Evolutionary conservation across 2,329 filamentous ascomycete species (phyloP).

Genomic region (Colletotrichum musae): DNA sequence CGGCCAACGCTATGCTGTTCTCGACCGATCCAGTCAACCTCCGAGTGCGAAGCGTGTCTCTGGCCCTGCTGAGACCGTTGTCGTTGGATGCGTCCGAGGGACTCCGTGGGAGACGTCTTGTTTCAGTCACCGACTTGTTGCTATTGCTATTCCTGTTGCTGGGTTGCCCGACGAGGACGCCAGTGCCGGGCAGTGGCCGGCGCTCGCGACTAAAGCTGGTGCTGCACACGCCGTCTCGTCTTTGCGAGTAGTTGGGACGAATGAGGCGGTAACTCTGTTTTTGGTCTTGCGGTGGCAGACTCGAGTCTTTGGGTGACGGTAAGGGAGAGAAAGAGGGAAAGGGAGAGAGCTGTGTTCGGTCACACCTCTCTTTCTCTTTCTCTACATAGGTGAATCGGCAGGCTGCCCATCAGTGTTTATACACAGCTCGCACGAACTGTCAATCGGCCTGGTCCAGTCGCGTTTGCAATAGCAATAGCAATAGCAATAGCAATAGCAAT

Average conservation of each 20-base stretch:
- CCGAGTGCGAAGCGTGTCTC: neutral
- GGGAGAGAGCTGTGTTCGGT: neutral
- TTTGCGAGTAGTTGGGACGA: conserved; percentile 31
- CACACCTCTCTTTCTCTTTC: neutral
- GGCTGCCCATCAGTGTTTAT: conserved; percentile 16
- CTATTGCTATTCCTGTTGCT: neutral
- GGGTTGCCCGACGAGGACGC: conserved; percentile 18
- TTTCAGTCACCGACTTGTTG: conserved; percentile 22
- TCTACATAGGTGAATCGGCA: neutral
- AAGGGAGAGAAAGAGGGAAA: neutral
- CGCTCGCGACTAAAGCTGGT: conserved; percentile 23
- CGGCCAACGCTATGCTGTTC: conserved; percentile 33
- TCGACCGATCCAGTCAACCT: conserved; percentile 3
- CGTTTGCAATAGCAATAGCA: conserved; percentile 16
- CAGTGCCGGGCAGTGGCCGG: conserved; percentile 28
- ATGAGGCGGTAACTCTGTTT: conserved; percentile 12
- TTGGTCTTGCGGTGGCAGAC: conserved; percentile 15
- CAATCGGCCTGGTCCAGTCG: neutral
- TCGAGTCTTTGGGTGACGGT: neutral
- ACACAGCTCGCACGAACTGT: conserved; percentile 1
- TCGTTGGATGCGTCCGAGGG: conserved; percentile 35
- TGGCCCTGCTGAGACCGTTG: conserved; percentile 27
- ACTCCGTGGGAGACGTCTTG: conserved; percentile 22
- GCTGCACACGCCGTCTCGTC: conserved; percentile 38
- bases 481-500: conserved; percentile 16